Conservation (phyloP, 805 yeast genomes). For the Yarrowia bubula region DNA sequence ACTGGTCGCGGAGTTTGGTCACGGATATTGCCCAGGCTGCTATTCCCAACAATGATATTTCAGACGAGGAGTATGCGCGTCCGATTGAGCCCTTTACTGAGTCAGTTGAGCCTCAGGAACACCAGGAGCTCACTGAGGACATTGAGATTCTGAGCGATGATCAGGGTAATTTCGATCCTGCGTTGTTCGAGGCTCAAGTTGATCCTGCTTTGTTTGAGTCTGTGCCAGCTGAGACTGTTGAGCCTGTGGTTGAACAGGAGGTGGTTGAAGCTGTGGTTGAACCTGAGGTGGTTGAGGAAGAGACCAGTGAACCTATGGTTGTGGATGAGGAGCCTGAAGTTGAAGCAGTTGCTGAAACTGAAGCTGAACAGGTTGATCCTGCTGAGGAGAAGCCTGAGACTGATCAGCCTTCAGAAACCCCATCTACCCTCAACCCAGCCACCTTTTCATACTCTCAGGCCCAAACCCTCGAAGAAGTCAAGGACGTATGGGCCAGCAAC, state of each 20-base stretch:
- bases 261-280: background rate
- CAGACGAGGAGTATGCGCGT: conserved; percentile 6
- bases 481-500: conserved; percentile 1
- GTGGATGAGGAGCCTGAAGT: background rate
- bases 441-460: conserved; percentile 16
- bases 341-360: background rate
- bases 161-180: background rate
- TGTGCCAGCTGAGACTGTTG: background rate
- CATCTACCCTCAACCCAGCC: background rate
- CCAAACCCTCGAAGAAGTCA: conserved; percentile 6
- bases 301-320: background rate
- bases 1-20: background rate
- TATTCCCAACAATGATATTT: background rate
- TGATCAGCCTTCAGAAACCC: no score
- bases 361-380: background rate
- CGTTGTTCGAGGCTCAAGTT: background rate
- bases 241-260: background rate
- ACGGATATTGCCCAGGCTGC: conserved; percentile 9
- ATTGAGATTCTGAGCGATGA: conserved; percentile 7
- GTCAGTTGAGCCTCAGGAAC: no score
- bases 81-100: background rate
- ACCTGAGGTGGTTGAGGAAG: background rate
- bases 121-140: no score
- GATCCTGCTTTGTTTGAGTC: background rate
- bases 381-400: background rate